phyloP scores from a whole-genome alignment of 78 protist genomes.

The Salpingoeca rosetta region DNA sequence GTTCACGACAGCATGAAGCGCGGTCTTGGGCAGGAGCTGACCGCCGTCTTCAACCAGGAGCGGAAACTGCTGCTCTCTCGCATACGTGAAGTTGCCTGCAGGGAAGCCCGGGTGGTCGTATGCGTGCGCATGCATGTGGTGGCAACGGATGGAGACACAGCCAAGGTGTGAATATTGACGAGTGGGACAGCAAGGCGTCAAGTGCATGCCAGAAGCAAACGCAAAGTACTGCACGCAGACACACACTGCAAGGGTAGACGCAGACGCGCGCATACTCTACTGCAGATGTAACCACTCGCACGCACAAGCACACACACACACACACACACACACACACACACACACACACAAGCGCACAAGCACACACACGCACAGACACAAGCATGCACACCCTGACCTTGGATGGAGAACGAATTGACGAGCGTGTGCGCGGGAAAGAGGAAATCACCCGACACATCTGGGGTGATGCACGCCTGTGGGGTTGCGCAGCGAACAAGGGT shows the following conservation, averaged over 20 bases:
- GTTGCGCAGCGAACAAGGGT: background rate
- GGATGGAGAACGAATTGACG: background rate
- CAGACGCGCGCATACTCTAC: no score
- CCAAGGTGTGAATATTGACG: background rate
- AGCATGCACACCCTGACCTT: no score
- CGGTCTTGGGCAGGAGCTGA: background rate
- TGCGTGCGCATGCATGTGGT: no score
- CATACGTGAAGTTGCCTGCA: background rate
- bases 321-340: no score
- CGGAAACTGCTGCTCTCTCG: background rate
- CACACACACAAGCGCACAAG: no score
- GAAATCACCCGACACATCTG: background rate
- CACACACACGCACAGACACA: no score
- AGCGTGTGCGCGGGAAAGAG: background rate
- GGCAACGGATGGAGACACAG: background rate
- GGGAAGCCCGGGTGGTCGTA: background rate
- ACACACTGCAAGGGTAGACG: no score
- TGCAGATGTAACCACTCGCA: no score
- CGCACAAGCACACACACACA: no score
- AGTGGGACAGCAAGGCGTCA: background rate
- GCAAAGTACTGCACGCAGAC: no score
- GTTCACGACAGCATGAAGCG: no score
- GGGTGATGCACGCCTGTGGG: background rate
- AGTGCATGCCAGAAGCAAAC: background rate
- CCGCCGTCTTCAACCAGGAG: background rate